Percentiles rank a stretch among this genome's conserved stretches.
Conservation (phyloP, 116 monocot genomes). For the Papilionanthe hybrid region DNA sequence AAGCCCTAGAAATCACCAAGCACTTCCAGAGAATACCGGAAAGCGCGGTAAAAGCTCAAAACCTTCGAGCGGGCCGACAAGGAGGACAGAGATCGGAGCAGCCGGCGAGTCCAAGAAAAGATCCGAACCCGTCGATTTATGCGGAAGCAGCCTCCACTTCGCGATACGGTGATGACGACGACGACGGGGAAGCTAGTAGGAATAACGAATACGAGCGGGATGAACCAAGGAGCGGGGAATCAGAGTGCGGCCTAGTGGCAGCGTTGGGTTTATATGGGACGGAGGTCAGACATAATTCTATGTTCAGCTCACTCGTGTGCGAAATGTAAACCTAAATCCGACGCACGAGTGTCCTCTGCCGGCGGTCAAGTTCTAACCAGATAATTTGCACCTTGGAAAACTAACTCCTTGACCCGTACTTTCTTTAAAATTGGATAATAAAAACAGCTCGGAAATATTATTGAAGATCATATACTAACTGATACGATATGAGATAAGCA, state of each 20-base stretch:
- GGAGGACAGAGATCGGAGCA: background rate
- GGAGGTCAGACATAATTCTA: background rate
- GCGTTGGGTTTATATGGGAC: background rate
- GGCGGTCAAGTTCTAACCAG: background rate
- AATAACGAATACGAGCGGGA: background rate
- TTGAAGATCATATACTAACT: too few relatives aligned
- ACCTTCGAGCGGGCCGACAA: background rate
- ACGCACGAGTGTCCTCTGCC: background rate
- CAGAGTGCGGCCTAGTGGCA: background rate
- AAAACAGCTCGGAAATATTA: too few relatives aligned
- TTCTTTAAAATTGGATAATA: too few relatives aligned
- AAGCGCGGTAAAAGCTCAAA: background rate
- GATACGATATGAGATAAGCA: too few relatives aligned
- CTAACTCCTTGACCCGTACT: background rate
- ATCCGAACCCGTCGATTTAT: background rate
- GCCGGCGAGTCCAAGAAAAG: background rate
- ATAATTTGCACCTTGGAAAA: background rate
- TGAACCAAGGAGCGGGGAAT: background rate
- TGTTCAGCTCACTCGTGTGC: background rate
- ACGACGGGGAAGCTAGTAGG: background rate
- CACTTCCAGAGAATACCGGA: background rate
- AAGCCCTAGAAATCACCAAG: background rate
- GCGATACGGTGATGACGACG: background rate
- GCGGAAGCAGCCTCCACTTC: background rate
- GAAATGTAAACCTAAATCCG: slow-evolving; percentile 14